Base-by-base conservation (phyloP, 805 yeast species). In the Millerago galiae region DNA sequence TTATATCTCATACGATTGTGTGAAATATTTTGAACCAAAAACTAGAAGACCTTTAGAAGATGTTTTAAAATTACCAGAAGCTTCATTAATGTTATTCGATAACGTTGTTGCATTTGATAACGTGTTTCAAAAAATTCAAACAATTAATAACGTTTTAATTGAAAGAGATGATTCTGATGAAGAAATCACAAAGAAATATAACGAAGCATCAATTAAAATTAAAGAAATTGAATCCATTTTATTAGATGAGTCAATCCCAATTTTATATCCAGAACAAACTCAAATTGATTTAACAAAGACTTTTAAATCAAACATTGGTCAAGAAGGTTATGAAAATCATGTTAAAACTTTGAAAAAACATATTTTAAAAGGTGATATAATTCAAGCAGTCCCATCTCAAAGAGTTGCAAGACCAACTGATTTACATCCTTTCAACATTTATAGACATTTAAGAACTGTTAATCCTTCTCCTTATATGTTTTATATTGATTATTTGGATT, bases 331-430 rank as follows among this genome's bases (percentile, higher is more conserved):
- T 61, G 95, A 93, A 65, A 55, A 55, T 26, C 95, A 87, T 62
- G 99, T 93, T 32, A 61, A 68, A 11, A 71, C 63, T 12, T 73
- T 93, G 57, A 89, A 89, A 58, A 65, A 76, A 34, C 96, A 91
- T 58, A 93, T 93, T 54, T 65, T 81, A 54, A 77, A 79, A 52
- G 99, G 99, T 45, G 98, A 93, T 58, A 87, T 93, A 44, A 85
- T 93, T 66, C 99, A 93, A 65, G 96, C 95, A 1, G 99, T 93
- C 18, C 99, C 99, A 6, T 90, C 97, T 1, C 99, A 93, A 70
- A 76, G 99, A 59, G 89, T 93, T 24, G 87, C 95, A 5, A 81
- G 97, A 63, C 96, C 96, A 30, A 93, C 99, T 0, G 79, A 89
- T 3, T 70, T 93, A 53, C 98, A 93, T 62, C 98, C 99, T 2